A percentile compares a stretch with the other conserved stretches of the same genome.
These are phyloP conservation scores for Mycena citricolor DNA, from an alignment of 1,284 basidiomycete genomes.

Conservation along the genomic window DNA sequence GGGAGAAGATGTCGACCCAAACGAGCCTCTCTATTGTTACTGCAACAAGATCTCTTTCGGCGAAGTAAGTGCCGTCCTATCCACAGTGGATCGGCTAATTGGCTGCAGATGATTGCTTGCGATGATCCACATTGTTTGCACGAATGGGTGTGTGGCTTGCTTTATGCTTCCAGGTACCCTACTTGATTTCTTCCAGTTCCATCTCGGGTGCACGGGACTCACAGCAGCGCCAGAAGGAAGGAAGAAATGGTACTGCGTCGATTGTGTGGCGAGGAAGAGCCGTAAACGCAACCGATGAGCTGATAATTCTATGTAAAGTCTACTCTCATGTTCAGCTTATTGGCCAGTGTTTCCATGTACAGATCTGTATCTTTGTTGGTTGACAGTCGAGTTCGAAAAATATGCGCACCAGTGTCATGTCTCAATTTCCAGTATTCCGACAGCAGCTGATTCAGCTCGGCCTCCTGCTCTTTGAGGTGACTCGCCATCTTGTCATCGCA, in stretches of 20 bases:
- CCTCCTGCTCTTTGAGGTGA: conserved; percentile 70
- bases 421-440: conserved; percentile 79
- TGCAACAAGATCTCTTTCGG: conserved; percentile 77
- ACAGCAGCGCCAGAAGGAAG: conserved; percentile 56
- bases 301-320: conserved; percentile 32
- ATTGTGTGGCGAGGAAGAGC: conserved; percentile 42
- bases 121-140: conserved; percentile 65
- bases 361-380: conserved; percentile 48
- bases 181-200: conserved; percentile 52
- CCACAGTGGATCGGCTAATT: conserved; percentile 12
- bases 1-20: conserved; percentile 33
- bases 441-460: conserved; percentile 74
- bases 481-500: conserved; percentile 58
- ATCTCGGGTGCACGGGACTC: conserved; percentile 69
- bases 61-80: conserved; percentile 44
- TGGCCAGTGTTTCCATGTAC: conserved; percentile 79
- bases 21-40: conserved; percentile 71
- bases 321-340: conserved; percentile 57
- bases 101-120: conserved; percentile 77
- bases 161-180: conserved; percentile 5
- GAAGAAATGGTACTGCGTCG: conserved; percentile 71
- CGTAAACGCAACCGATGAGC: conserved; percentile 14
- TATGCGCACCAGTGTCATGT: conserved; percentile 66
- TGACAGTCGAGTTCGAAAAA: not conserved
- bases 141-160: conserved; percentile 68